These are phyloP conservation scores for Mycena amicta DNA, from an alignment of 768 basidiomycete species.

Conservation along the genomic window DNA sequence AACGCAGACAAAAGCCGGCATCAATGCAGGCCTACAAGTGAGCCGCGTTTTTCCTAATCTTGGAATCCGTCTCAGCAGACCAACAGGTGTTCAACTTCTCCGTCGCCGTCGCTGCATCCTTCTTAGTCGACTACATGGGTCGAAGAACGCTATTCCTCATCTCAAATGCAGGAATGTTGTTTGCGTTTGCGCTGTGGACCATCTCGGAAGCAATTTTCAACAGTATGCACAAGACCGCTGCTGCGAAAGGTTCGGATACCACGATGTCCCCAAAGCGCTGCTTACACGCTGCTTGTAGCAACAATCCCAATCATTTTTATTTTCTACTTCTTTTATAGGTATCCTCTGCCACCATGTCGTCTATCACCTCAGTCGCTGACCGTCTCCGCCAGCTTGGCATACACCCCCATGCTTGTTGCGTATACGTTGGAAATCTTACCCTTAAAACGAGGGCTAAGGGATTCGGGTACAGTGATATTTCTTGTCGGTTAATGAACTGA, in stretches of 20 bases:
- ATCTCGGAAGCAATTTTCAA: conserved; percentile 48
- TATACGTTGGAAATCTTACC: conserved; percentile 80
- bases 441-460: conserved; percentile 78
- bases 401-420: conserved; percentile 68
- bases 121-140: conserved; percentile 68
- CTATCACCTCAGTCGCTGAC: no score
- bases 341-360: no score
- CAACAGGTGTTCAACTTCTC: conserved; percentile 62
- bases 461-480: conserved; percentile 52
- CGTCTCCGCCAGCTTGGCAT: conserved; percentile 54
- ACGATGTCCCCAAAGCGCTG: not conserved
- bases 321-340: conserved; percentile 47
- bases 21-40: conserved; percentile 67
- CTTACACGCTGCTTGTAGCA: conserved; percentile 33
- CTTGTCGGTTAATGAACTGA: conserved; percentile 9
- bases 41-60: not conserved
- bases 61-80: not conserved
- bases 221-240: conserved; percentile 38
- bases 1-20: conserved; percentile 55
- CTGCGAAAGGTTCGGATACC: conserved; percentile 46
- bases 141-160: conserved; percentile 68
- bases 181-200: conserved; percentile 64
- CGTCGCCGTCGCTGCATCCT: conserved; percentile 59
- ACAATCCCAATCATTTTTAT: conserved; percentile 71
- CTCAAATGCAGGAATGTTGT: conserved; percentile 52